Evolutionary conservation across 495 filamentous ascomycete species (phyloP).

Genomic region (Penicillium robsamsonii): DNA sequence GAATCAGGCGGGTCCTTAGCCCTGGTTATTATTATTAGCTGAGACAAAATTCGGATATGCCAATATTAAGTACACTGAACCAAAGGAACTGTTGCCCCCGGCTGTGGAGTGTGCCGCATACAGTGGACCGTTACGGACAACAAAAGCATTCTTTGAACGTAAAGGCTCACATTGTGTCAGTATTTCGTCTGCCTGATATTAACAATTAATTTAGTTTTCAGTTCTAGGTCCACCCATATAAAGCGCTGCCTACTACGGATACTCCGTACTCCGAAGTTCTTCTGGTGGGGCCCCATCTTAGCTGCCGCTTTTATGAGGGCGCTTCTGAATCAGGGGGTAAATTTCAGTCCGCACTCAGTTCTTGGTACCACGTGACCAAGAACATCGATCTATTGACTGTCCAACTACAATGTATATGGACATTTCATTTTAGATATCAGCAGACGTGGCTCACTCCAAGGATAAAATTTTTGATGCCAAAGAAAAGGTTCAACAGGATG

Average conservation of each 20-base stretch:
- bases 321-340: not conserved
- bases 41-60: slow-evolving; percentile 1
- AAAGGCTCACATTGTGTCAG: not conserved
- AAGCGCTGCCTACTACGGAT: not conserved
- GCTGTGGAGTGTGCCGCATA: slow-evolving; percentile 18
- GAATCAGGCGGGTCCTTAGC: slow-evolving; percentile 18
- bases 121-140: not conserved
- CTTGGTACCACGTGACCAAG: not conserved
- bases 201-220: not conserved
- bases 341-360: not conserved
- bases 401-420: too few species aligned
- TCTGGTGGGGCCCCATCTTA: not conserved
- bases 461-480: too few species aligned
- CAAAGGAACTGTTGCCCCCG: slow-evolving; percentile 22
- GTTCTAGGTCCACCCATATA: not conserved
- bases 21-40: not conserved
- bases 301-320: not conserved
- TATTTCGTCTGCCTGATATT: not conserved
- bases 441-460: too few species aligned
- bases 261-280: not conserved
- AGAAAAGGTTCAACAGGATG: too few species aligned
- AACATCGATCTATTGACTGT: too few species aligned
- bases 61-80: slow-evolving; percentile 13
- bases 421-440: too few species aligned
- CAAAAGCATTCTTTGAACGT: not conserved